Percentiles rank a stretch among this genome's conserved stretches.
phyloP scores from a whole-genome alignment of 2,329 filamentous ascomycete species.

The Emergomyces pasteurianus region DNA sequence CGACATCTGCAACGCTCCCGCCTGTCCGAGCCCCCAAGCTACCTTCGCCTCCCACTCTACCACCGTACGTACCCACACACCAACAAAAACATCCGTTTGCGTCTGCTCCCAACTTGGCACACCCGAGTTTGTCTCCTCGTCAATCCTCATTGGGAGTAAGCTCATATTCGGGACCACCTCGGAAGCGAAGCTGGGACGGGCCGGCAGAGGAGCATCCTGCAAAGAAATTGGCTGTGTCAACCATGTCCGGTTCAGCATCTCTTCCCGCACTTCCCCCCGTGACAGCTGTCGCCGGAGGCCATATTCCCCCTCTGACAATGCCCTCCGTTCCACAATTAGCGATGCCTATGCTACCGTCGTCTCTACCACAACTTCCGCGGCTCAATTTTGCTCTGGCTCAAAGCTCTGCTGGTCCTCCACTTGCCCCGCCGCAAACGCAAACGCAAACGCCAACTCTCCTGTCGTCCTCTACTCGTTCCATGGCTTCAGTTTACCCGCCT shows the following conservation, averaged over 20 bases:
- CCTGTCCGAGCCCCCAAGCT: conserved; percentile 18
- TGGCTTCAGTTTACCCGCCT: conserved; percentile 61
- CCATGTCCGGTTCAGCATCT: conserved; percentile 12
- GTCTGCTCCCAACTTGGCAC: conserved; percentile 13
- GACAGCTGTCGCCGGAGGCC: conserved; percentile 15
- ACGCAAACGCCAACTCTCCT: conserved; percentile 6
- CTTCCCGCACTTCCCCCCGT: conserved; percentile 18
- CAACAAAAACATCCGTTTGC: conserved; percentile 12
- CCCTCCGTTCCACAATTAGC: conserved; percentile 23
- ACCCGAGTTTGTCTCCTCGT: conserved; percentile 11
- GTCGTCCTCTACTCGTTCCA: conserved; percentile 42
- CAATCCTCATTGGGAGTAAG: conserved; percentile 28
- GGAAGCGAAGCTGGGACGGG: conserved; percentile 50
- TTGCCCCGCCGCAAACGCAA: background rate
- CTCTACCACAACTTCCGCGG: conserved; percentile 49
- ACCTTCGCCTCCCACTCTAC: conserved; percentile 27
- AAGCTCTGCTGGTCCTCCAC: conserved; percentile 24
- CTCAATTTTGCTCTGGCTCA: conserved; percentile 60
- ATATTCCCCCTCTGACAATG: conserved; percentile 23
- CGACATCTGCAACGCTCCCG: background rate
- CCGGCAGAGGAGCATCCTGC: conserved; percentile 42
- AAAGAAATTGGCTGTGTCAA: conserved; percentile 36
- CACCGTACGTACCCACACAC: background rate
- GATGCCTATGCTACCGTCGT: conserved; percentile 21
- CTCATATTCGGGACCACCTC: conserved; percentile 12